Evolutionary conservation across 306 rosid species (phyloP).

Genomic region (Alnus rubra): DNA sequence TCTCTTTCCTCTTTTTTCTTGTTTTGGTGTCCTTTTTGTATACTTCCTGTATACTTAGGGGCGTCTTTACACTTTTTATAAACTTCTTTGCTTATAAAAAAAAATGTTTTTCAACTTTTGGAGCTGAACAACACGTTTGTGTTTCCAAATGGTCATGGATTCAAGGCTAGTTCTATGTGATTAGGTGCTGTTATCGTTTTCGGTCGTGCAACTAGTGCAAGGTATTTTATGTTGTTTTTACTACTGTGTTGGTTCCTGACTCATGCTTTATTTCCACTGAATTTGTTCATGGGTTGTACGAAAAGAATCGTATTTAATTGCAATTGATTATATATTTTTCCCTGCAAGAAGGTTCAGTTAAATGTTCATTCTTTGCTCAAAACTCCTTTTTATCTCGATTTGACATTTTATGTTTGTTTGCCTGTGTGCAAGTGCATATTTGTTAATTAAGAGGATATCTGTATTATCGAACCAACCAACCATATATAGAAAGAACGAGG

Average conservation of each 20-base stretch:
- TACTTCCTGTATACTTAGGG: too few relatives aligned
- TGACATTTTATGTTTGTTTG: not conserved
- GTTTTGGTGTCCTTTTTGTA: too few relatives aligned
- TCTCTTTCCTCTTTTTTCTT: too few relatives aligned
- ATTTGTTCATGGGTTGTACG: not conserved
- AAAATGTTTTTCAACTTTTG: conserved; percentile 15
- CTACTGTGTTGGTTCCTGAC: conserved; percentile 15
- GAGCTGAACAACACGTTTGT: conserved; percentile 19
- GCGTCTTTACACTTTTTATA: too few relatives aligned
- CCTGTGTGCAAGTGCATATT: not conserved
- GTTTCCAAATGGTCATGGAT: conserved; percentile 91
- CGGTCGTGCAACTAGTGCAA: conserved; percentile 56
- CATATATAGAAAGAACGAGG: not conserved
- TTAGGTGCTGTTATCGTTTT: conserved; percentile 87
- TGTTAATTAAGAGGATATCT: not conserved
- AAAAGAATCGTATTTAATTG: not conserved
- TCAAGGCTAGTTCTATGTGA: conserved; percentile 97
- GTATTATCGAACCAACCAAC: not conserved
- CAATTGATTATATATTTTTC: not conserved
- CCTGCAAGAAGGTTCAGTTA: not conserved
- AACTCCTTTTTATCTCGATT: not conserved
- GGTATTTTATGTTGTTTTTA: conserved; percentile 44
- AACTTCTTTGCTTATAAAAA: too few relatives aligned
- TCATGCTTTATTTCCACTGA: conserved; percentile 17
- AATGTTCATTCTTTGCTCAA: not conserved